A percentile compares a stretch with the other conserved stretches of the same genome.
These are phyloP conservation scores for Trichoderma hamatum DNA, from an alignment of 2,329 filamentous ascomycete genomes.

Conservation along the genomic window DNA sequence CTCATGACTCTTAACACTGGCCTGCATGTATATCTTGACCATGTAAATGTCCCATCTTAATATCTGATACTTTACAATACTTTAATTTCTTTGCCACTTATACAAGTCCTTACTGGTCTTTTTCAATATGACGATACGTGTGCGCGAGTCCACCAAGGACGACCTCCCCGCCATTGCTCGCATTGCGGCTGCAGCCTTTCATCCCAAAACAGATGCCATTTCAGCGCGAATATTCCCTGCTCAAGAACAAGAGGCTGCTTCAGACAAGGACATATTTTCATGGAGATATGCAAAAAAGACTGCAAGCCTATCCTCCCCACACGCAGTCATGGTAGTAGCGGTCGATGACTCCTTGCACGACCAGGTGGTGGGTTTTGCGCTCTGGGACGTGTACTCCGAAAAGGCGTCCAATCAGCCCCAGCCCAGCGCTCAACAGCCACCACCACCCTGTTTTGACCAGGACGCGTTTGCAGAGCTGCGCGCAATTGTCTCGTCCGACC, in stretches of 20 bases:
- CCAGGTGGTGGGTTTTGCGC: constrained; percentile 30
- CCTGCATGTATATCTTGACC: neutral
- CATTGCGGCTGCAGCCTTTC: constrained; percentile 34
- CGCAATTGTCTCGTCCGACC: constrained; percentile 15
- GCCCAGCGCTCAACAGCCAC: constrained; percentile 9
- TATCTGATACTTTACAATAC: neutral
- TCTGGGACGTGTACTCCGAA: constrained; percentile 30
- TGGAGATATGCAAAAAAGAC: constrained; percentile 30
- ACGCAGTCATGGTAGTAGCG: constrained; percentile 30
- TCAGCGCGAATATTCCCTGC: constrained; percentile 28
- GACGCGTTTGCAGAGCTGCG: constrained; percentile 27
- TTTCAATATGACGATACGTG: constrained; percentile 32
- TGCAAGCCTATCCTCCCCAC: constrained; percentile 22
- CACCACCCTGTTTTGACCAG: constrained; percentile 27
- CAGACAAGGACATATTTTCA: constrained; percentile 13
- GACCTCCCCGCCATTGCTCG: constrained; percentile 35
- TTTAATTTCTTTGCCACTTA: neutral
- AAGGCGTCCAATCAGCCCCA: constrained; percentile 20
- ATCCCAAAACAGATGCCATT: constrained; percentile 29
- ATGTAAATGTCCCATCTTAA: neutral
- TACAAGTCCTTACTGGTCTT: neutral
- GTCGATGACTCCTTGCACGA: constrained; percentile 26
- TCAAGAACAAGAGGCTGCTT: neutral
- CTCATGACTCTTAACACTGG: neutral
- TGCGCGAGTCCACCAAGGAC: constrained; percentile 34